These are phyloP conservation scores for Debaryomyces robertsiae DNA, from an alignment of 1,139 yeast species.

Conservation along the genomic window DNA sequence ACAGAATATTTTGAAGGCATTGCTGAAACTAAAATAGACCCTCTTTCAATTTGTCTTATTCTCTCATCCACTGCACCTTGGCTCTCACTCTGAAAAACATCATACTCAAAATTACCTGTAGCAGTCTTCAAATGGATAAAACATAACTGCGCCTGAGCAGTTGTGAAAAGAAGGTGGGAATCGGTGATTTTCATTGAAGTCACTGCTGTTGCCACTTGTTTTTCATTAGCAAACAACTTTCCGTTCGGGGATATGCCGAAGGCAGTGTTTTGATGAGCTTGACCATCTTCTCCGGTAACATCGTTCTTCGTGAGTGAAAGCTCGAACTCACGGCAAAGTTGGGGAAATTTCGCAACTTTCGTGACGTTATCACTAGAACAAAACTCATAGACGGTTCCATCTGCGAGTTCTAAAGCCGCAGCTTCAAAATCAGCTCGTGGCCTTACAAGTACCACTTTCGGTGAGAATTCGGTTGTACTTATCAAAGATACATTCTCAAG, in stretches of 20 bases:
- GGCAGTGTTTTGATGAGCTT: conserved; percentile 41
- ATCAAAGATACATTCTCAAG: conserved; percentile 40
- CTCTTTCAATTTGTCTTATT: conserved; percentile 86
- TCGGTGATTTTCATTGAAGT: conserved; percentile 81
- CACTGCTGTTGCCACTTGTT: conserved; percentile 70
- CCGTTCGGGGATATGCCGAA: conserved; percentile 79
- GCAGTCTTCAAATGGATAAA: conserved; percentile 69
- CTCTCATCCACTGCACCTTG: conserved; percentile 65
- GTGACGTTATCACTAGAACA: conserved; percentile 27
- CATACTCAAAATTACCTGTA: conserved; percentile 26
- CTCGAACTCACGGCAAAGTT: conserved; percentile 66
- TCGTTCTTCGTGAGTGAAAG: conserved; percentile 34
- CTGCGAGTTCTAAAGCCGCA: conserved; percentile 61
- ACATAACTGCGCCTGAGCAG: conserved; percentile 82
- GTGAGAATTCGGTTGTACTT: conserved; percentile 45
- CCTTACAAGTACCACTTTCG: conserved; percentile 58
- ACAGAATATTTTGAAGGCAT: conserved; percentile 86
- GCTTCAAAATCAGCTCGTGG: conserved; percentile 56
- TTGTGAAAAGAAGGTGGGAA: conserved; percentile 75
- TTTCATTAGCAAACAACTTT: conserved; percentile 65
- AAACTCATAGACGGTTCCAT: conserved; percentile 58
- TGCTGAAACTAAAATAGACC: conserved; percentile 75
- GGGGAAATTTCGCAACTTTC: conserved; percentile 59
- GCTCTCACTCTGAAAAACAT: conserved; percentile 8
- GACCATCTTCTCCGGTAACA: conserved; percentile 19